phyloP scores from a whole-genome alignment of 2,329 filamentous ascomycete genomes.

The Scolecobasidium constrictum region DNA sequence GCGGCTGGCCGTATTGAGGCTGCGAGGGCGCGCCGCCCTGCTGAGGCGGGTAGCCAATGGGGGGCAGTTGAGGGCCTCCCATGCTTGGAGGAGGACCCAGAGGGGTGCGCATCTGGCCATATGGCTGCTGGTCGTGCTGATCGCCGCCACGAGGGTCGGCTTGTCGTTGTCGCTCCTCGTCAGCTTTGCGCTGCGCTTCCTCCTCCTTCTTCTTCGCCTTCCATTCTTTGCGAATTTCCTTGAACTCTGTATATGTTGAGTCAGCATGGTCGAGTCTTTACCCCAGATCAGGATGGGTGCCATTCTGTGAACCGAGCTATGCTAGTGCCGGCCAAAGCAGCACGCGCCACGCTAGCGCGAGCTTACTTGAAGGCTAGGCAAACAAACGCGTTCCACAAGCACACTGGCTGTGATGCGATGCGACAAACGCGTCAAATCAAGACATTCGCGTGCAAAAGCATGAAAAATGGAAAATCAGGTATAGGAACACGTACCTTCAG shows the following conservation, averaged over 20 bases:
- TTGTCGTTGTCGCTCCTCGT: conserved; percentile 72
- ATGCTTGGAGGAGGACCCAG: conserved; percentile 34
- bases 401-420: no score
- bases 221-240: conserved; percentile 98
- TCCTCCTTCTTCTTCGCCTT: conserved; percentile 99
- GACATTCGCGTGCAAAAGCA: no score
- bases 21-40: conserved; percentile 19
- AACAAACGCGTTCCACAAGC: neutral
- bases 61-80: conserved; percentile 37
- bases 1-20: conserved; percentile 34
- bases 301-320: conserved; percentile 21
- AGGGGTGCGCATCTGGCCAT: conserved; percentile 33
- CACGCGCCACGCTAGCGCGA: neutral
- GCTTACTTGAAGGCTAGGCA: neutral
- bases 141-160: conserved; percentile 41
- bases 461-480: neutral
- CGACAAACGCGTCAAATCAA: no score
- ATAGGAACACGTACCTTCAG: conserved; percentile 71
- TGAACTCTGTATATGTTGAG: conserved; percentile 62
- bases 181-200: conserved; percentile 77
- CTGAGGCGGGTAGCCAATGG: conserved; percentile 40
- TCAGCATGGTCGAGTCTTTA: no score
- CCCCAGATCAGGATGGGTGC: neutral
- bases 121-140: conserved; percentile 39
- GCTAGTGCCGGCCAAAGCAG: conserved; percentile 27